A percentile compares a stretch with the other conserved stretches of the same genome.
These are phyloP conservation scores for Emergomyces orientalis DNA, from an alignment of 2,329 filamentous ascomycete genomes.

Conservation along the genomic window DNA sequence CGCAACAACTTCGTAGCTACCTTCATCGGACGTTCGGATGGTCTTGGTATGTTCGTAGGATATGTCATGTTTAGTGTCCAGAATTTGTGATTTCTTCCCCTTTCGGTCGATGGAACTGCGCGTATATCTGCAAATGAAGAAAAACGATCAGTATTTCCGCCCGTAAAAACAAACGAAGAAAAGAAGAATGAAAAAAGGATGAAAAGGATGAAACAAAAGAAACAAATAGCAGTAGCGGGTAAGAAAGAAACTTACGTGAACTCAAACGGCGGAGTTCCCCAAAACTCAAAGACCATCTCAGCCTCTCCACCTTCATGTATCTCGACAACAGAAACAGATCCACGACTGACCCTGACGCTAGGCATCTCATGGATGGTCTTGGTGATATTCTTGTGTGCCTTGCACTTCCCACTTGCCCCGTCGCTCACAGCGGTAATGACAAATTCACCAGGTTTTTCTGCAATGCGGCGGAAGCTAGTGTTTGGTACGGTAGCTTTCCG, in stretches of 20 bases:
- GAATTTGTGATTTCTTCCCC: conserved; percentile 65
- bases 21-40: conserved; percentile 80
- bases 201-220: background rate
- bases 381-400: conserved; percentile 64
- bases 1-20: conserved; percentile 91
- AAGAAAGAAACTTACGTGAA: conserved; percentile 54
- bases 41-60: conserved; percentile 73
- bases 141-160: background rate
- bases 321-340: conserved; percentile 69
- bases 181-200: background rate
- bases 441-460: conserved; percentile 83
- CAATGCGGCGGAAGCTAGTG: conserved; percentile 85
- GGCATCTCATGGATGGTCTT: conserved; percentile 89
- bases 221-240: background rate
- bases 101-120: conserved; percentile 75
- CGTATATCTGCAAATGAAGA: conserved; percentile 52
- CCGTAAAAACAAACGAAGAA: background rate
- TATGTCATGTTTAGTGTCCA: conserved; percentile 84
- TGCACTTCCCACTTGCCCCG: conserved; percentile 72
- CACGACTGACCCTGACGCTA: conserved; percentile 80
- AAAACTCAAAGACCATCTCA: conserved; percentile 90
- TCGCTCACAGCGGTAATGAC: conserved; percentile 80
- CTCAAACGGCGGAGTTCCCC: conserved; percentile 90
- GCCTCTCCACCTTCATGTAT: conserved; percentile 96
- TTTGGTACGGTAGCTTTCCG: conserved; percentile 63